phyloP scores from a whole-genome alignment of 2,329 filamentous ascomycete species.

The Aspergillus sp. region DNA sequence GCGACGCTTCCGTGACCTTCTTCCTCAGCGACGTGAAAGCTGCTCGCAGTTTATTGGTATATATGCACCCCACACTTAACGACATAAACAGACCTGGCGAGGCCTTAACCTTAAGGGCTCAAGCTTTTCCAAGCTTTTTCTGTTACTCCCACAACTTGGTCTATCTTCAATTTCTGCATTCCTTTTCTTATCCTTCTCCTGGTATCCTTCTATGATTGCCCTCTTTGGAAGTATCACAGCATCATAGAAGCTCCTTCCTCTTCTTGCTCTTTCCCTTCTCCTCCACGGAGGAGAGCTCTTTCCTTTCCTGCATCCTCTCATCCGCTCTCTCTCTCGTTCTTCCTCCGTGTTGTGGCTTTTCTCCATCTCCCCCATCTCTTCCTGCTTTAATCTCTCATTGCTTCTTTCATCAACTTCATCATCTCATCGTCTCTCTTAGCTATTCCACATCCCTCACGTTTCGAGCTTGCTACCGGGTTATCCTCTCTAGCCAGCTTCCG shows the following conservation, averaged over 20 bases:
- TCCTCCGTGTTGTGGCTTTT: background rate
- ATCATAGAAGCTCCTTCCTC: constrained; percentile 1
- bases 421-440: constrained; percentile 56
- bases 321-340: constrained; percentile 6
- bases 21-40: too few species aligned
- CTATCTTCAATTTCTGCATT: background rate
- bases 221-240: background rate
- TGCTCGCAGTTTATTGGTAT: too few species aligned
- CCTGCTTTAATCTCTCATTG: background rate
- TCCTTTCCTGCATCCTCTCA: background rate
- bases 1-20: too few species aligned
- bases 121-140: background rate
- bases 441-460: constrained; percentile 6
- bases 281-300: constrained; percentile 4
- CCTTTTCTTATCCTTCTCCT: background rate
- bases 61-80: background rate
- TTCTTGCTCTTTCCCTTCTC: constrained; percentile 3
- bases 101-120: too few species aligned
- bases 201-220: background rate
- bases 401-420: constrained; percentile 39
- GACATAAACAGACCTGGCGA: too few species aligned
- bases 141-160: background rate
- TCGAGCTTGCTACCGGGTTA: constrained; percentile 51
- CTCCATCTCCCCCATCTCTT: background rate
- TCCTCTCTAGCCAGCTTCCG: constrained; percentile 43